Conservation (phyloP, 306 rosid genomes). For the Vachellia collinsii region DNA sequence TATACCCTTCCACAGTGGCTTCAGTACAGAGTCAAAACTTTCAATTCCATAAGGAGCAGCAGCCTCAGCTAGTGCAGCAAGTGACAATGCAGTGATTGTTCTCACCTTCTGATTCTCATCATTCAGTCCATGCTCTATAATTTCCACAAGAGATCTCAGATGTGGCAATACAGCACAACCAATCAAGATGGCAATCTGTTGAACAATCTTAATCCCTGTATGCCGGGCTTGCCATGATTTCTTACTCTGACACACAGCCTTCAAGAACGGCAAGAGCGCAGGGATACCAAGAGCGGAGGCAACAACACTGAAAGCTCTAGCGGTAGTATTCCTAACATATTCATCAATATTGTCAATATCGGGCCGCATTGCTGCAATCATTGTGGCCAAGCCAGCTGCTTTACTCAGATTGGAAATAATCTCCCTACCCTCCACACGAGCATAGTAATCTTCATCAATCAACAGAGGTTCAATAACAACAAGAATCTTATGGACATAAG, state of each 20-base stretch:
- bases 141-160: constrained; percentile 87
- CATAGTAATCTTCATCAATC: constrained; percentile 97
- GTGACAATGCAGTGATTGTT: constrained; percentile 89
- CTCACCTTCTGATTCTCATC: constrained; percentile 98
- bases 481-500: constrained; percentile 94
- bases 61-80: constrained; percentile 97
- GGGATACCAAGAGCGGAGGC: constrained; percentile 97
- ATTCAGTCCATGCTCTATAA: constrained; percentile 85
- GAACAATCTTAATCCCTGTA: constrained; percentile 95
- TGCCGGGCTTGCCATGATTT: constrained; percentile 98
- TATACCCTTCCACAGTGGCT: constrained; percentile 96
- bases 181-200: constrained; percentile 96
- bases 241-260: constrained; percentile 98
- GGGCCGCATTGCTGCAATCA: constrained; percentile 99
- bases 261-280: constrained; percentile 88
- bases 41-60: constrained; percentile 97
- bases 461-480: constrained; percentile 94
- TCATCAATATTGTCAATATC: constrained; percentile 97
- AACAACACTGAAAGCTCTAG: constrained; percentile 95
- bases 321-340: constrained; percentile 93
- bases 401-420: constrained; percentile 94
- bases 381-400: constrained; percentile 98
- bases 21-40: constrained; percentile 92
- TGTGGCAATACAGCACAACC: constrained; percentile 95
- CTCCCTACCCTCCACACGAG: constrained; percentile 95